Evolutionary conservation across 192 early-diverging fungal genomes (phyloP).

Genomic region (Coemansia aciculifera): DNA sequence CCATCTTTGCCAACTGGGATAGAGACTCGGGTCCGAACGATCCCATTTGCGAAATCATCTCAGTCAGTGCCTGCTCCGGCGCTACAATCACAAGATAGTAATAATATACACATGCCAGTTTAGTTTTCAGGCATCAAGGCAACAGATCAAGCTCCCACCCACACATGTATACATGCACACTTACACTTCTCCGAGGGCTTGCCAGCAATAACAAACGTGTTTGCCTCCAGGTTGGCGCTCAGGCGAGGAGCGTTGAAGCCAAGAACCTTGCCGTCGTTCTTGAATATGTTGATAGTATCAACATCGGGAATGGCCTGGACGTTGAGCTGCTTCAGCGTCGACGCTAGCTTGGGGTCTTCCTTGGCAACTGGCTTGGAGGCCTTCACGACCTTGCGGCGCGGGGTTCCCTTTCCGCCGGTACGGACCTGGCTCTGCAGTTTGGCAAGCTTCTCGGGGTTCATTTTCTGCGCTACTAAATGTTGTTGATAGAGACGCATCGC

Average conservation of each 20-base stretch:
- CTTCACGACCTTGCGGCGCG: conserved; percentile 89
- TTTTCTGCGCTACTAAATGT: conserved; percentile 22
- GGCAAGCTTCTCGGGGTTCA: conserved; percentile 91
- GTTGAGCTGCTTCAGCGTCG: conserved; percentile 88
- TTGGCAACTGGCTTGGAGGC: conserved; percentile 57
- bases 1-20: conserved; percentile 80
- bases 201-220: conserved; percentile 96
- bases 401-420: conserved; percentile 90
- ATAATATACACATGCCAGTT: background rate
- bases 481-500: background rate
- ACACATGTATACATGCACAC: conserved; percentile 6
- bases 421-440: conserved; percentile 90
- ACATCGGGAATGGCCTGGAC: conserved; percentile 82
- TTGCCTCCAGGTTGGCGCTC: conserved; percentile 78
- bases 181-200: conserved; percentile 60
- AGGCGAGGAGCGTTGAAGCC: conserved; percentile 87
- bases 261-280: conserved; percentile 86
- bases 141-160: background rate
- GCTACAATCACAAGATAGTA: conserved; percentile 7
- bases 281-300: conserved; percentile 99
- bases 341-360: conserved; percentile 95
- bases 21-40: conserved; percentile 85
- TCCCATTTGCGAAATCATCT: conserved; percentile 58
- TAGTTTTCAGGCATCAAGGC: background rate
- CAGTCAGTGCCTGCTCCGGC: conserved; percentile 45